Conservation (phyloP, 78 protist species). For the Anaeramoeba flamelloides region DNA sequence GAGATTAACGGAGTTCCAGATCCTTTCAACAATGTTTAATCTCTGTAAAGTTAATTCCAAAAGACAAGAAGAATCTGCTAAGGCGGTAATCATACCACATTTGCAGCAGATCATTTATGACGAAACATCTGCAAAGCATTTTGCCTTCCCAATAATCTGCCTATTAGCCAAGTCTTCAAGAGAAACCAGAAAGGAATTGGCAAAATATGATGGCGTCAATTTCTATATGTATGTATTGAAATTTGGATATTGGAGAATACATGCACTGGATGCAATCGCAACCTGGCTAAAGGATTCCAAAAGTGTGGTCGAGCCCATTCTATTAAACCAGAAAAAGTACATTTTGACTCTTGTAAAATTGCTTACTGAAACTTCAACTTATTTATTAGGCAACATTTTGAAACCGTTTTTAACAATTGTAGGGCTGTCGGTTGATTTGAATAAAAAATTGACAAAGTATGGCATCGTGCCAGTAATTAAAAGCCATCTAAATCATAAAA, state of each 20-base stretch:
- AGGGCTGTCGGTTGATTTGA: no score
- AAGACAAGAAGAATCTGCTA: slow-evolving; percentile 67
- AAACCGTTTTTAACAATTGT: no score
- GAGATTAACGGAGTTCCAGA: background rate
- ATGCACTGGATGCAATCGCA: slow-evolving; percentile 55
- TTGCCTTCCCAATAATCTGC: slow-evolving; percentile 60
- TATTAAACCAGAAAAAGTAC: background rate
- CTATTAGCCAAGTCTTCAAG: slow-evolving; percentile 51
- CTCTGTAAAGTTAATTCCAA: slow-evolving; percentile 51
- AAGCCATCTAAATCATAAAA: no score
- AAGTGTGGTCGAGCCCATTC: no score
- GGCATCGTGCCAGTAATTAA: no score
- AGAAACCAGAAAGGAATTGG: slow-evolving; percentile 34
- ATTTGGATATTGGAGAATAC: slow-evolving; percentile 38
- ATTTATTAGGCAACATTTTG: no score
- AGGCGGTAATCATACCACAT: slow-evolving; percentile 47
- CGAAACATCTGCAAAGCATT: slow-evolving; percentile 47
- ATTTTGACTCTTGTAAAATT: no score
- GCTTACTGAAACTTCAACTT: no score
- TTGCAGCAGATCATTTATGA: slow-evolving; percentile 28
- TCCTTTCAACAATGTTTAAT: slow-evolving; percentile 50
- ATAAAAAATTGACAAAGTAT: no score
- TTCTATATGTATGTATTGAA: slow-evolving; percentile 41
- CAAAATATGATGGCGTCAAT: slow-evolving; percentile 38
- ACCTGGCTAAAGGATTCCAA: slow-evolving; percentile 46